Base-by-base conservation (phyloP, 805 yeast genomes). In the Myxozyma nipponensis region DNA sequence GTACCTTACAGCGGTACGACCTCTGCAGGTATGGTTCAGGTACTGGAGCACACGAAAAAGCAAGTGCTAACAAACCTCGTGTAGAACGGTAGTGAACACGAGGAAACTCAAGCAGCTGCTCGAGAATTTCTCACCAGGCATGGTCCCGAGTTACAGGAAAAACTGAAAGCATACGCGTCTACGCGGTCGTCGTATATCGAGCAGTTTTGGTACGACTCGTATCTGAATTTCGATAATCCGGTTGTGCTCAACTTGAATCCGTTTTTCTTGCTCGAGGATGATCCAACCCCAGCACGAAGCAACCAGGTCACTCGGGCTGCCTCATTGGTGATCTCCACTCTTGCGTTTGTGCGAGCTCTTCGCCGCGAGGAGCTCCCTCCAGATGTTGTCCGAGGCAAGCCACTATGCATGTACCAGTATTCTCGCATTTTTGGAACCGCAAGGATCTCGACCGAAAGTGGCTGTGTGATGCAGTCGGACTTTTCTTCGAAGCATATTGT, bases 141-240 rank as follows among this genome's bases (percentile, higher is more conserved):
- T 66, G 88, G 75, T 19, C 79, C 79, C 46, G 72, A 71, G 48
- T 76, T 79, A 45, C 95, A 89, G 63, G 69, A 75, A 24, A 81
- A 79, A 59, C 73, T 89, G 46, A 72, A 82, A 17, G 76, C 75
- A 44, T 86, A 84, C 63, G 69, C 84, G 4, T 74, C 77, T 44
- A 70, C 82, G 15, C 72, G 87, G 55, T 81, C 85, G 44, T 83
- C 95, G 1, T 89, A 85, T 66, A 89, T 89, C 56, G 96, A 89
- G 68, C 95, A 89, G 67, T 89, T 89, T 66, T 89, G 96, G 96
- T 89, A 79, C 67, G 96, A 89, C 65, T 81, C 95, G 1, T 89
- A 89, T 66, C 73, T 89, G 58, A 83, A 83, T 66, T 86, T 85
- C 66, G 96, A 89, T 66, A 73, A 75, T 30, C 82, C 71, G 0